Percentiles rank a stretch among this genome's conserved stretches.
These are phyloP conservation scores for Trametes versicolor DNA, from an alignment of 1,284 basidiomycete species.

Conservation along the genomic window DNA sequence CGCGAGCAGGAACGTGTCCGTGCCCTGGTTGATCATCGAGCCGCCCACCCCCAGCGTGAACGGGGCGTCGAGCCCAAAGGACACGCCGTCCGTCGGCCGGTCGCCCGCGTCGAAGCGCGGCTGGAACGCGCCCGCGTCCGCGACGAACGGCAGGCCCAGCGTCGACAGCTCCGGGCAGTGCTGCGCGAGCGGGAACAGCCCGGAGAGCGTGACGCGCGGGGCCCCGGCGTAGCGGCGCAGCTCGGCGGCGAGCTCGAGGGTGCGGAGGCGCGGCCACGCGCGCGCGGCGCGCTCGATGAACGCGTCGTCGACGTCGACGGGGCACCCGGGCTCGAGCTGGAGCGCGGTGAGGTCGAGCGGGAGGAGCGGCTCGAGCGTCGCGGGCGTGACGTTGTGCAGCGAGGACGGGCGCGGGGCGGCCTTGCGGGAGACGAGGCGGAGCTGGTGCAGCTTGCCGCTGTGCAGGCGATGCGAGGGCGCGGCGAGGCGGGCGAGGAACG, in stretches of 20 bases:
- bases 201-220: constrained; percentile 22
- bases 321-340: constrained; percentile 26
- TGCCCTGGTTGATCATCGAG: constrained; percentile 8
- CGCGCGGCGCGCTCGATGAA: constrained; percentile 25
- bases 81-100: constrained; percentile 27
- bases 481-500: constrained; percentile 24
- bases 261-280: constrained; percentile 25
- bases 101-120: constrained; percentile 19
- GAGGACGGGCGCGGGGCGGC: constrained; percentile 13
- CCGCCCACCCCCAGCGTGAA: constrained; percentile 25
- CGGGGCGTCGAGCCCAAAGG: constrained; percentile 17
- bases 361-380: constrained; percentile 29
- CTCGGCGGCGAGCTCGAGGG: constrained; percentile 30
- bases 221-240: constrained; percentile 21
- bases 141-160: constrained; percentile 22
- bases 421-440: constrained; percentile 11
- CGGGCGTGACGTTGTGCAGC: constrained; percentile 16
- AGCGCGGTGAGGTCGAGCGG: constrained; percentile 20
- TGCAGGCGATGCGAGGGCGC: constrained; percentile 1
- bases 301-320: constrained; percentile 26
- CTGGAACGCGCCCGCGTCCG: constrained; percentile 20
- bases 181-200: constrained; percentile 27
- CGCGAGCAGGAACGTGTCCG: constrained; percentile 24
- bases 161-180: constrained; percentile 21
- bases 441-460: constrained; percentile 2